These are phyloP conservation scores for Elsinoe ampelina DNA, from an alignment of 2,329 filamentous ascomycete genomes.

Conservation along the genomic window DNA sequence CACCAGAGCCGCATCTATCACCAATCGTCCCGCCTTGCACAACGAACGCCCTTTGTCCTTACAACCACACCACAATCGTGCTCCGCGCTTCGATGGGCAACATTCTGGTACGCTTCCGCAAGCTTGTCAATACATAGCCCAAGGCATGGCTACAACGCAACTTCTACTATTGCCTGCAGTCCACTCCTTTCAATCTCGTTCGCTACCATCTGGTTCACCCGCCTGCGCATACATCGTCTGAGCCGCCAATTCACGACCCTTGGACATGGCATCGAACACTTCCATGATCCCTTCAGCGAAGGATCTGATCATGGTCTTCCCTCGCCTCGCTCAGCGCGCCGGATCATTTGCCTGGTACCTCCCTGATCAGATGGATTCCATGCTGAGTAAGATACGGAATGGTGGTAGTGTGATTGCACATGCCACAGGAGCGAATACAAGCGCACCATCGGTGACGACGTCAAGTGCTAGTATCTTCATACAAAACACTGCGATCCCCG, in stretches of 20 bases:
- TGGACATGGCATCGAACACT: conserved; percentile 18
- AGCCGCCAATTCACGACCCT: neutral
- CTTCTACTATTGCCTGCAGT: too few relatives aligned
- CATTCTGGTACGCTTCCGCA: too few relatives aligned
- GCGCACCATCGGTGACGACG: conserved; percentile 32
- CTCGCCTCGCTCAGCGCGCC: conserved; percentile 59
- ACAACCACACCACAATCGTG: too few relatives aligned
- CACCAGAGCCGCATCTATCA: conserved; percentile 2
- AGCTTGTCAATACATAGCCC: too few relatives aligned
- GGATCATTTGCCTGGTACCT: conserved; percentile 52
- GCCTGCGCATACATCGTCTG: neutral
- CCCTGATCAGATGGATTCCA: conserved; percentile 50
- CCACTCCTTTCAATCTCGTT: too few relatives aligned
- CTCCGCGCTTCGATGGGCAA: too few relatives aligned
- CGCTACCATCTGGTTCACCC: neutral
- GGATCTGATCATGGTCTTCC: conserved; percentile 60
- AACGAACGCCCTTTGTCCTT: neutral
- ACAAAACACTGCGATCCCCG: conserved; percentile 32
- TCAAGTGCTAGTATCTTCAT: conserved; percentile 29
- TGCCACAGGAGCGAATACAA: conserved; percentile 41
- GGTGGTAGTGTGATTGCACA: conserved; percentile 53
- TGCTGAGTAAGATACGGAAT: conserved; percentile 41
- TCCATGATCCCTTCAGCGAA: conserved; percentile 49
- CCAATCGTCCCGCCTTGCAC: neutral
- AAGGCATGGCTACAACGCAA: neutral